Evolutionary conservation across 2,329 filamentous ascomycete genomes (phyloP).

Genomic region (Colletotrichum limetticola): DNA sequence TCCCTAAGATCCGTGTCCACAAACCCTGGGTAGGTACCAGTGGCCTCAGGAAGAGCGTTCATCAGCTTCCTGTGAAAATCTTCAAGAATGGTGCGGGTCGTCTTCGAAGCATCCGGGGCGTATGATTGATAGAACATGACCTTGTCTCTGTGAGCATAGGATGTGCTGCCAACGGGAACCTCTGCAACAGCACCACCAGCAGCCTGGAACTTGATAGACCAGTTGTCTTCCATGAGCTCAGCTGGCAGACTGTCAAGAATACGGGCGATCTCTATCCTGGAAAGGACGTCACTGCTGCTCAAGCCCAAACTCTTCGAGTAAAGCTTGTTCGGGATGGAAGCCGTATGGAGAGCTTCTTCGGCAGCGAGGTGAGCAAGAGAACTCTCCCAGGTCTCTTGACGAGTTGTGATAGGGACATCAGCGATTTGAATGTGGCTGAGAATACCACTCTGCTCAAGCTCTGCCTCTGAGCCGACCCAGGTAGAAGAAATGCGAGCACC

Average conservation of each 20-base stretch:
- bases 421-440: constrained; percentile 49
- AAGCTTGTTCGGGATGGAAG: constrained; percentile 55
- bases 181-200: constrained; percentile 64
- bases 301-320: constrained; percentile 62
- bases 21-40: constrained; percentile 70
- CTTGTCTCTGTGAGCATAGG: constrained; percentile 66
- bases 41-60: background rate
- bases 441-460: constrained; percentile 58
- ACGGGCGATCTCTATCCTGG: constrained; percentile 52
- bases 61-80: background rate
- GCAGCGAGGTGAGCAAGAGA: constrained; percentile 57
- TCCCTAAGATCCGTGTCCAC: constrained; percentile 60
- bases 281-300: constrained; percentile 52
- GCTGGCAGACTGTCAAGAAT: constrained; percentile 58
- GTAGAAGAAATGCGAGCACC: constrained; percentile 62
- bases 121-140: constrained; percentile 67
- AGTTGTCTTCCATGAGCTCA: constrained; percentile 54
- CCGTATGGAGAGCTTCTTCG: constrained; percentile 52
- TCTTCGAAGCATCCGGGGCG: constrained; percentile 53
- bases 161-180: constrained; percentile 59
- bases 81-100: constrained; percentile 36
- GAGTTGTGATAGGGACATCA: constrained; percentile 52
- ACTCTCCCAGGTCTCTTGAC: constrained; percentile 63
- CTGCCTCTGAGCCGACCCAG: constrained; percentile 62
- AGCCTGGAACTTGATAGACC: constrained; percentile 67